Evolutionary conservation across 306 rosid species (phyloP).

Genomic region (Prunus mume): DNA sequence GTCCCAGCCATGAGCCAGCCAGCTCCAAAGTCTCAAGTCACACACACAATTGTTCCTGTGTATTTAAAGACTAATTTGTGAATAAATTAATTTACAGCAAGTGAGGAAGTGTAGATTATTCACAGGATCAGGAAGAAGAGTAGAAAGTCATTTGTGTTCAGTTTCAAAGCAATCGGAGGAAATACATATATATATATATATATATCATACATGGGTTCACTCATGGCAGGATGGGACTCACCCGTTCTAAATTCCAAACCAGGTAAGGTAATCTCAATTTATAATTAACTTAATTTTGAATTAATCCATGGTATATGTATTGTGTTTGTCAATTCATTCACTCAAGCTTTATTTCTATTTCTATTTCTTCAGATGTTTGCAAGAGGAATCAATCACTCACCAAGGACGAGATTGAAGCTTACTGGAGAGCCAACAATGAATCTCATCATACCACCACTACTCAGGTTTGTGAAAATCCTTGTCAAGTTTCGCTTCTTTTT

Average conservation of each 20-base stretch:
- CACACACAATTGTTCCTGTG: not conserved
- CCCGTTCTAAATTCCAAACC: slow-evolving; percentile 36
- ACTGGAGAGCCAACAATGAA: slow-evolving; percentile 20
- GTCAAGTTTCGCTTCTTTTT: too few species aligned
- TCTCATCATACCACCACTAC: not conserved
- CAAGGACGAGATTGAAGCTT: slow-evolving; percentile 34
- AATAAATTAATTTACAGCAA: not conserved
- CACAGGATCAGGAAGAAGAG: not conserved
- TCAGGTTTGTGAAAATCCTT: not conserved
- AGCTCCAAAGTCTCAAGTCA: not conserved
- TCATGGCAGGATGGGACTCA: slow-evolving; percentile 80
- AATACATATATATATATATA: not conserved
- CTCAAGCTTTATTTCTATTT: too few species aligned
- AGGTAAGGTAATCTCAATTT: slow-evolving; percentile 53
- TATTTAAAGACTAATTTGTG: not conserved
- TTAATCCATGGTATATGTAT: not conserved
- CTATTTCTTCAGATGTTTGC: slow-evolving; percentile 23
- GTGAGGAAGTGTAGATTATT: not conserved
- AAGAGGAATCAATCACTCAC: slow-evolving; percentile 57
- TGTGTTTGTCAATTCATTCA: too few species aligned
- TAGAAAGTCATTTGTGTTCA: not conserved
- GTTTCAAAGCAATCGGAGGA: not conserved
- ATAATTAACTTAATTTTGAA: not conserved
- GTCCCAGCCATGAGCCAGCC: too few species aligned
- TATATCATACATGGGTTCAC: slow-evolving; percentile 62